A percentile compares a stretch with the other conserved stretches of the same genome.
Evolutionary conservation across 148 eudicot species (phyloP).

Genomic region (Camellia japonica): DNA sequence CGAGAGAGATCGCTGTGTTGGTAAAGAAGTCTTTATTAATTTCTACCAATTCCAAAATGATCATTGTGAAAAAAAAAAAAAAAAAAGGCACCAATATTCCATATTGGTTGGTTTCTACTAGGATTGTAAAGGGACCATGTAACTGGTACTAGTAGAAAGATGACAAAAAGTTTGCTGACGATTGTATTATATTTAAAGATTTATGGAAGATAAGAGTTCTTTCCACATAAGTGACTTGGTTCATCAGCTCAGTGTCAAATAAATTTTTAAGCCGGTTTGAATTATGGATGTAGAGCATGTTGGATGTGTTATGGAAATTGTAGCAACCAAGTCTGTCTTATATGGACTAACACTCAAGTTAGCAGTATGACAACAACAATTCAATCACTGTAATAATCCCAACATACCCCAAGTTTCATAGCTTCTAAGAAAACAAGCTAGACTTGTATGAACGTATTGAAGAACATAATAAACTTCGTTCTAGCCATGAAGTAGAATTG

Average conservation of each 20-base stretch:
- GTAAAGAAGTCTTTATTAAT: background rate
- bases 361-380: background rate
- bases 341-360: background rate
- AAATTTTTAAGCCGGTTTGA: background rate
- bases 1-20: conserved; percentile 23
- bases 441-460: background rate
- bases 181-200: background rate
- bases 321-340: background rate
- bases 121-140: background rate
- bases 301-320: background rate
- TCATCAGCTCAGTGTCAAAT: background rate
- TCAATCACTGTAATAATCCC: background rate
- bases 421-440: background rate
- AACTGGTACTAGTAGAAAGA: background rate
- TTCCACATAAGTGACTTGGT: background rate
- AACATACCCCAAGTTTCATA: background rate
- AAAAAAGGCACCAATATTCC: background rate
- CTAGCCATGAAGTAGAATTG: background rate
- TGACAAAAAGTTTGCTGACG: background rate
- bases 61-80: background rate
- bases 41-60: background rate
- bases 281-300: background rate
- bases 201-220: background rate
- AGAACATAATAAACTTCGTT: background rate
- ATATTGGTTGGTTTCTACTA: background rate